Evolutionary conservation across 805 yeast genomes (phyloP), one percentile per base, ranked within the genome.

Genomic region (Candida orba): DNA sequence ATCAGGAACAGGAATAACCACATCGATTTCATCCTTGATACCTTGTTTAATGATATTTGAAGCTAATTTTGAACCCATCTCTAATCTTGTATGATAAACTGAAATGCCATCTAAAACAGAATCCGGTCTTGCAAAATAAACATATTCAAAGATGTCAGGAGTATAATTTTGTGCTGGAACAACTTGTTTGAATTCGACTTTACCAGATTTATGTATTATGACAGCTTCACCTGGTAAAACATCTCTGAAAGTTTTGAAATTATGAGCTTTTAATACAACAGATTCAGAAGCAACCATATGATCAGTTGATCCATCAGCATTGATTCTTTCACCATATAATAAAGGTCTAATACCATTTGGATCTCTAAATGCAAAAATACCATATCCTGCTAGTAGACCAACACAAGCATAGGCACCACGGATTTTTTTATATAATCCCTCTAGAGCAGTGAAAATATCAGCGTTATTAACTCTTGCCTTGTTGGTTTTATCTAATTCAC

Each of bases 331-430:
- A 45, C 99, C 99, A 52, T 78, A 76, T 31, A 89, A 71, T 43
- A 91, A 69, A 3, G 99, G 99, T 61, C 99, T 79, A 54, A 93
- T 87, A 50, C 98, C 99, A 60, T 91, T 82, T 30, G 99, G 96
- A 66, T 93, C 99, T 65, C 99, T 78, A 72, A 93, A 93, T 0
- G 97, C 99, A 58, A 93, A 79, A 48, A 93, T 60, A 37, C 96
- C 98, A 66, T 83, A 93, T 38, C 99, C 99, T 3, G 99, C 98
- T 46, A 93, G 72, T 84, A 93, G 79, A 43, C 95, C 95, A 39
- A 83, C 79, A 68, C 96, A 89, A 2, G 98, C 97, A 62, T 88
- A 93, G n/a, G 96, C 98, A 51, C 99, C 99, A 62, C 95, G 80
- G 52, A 91, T 82, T 54, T 75, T 69, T 37, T 78, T 71, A 72